Percentiles rank a stretch among this genome's conserved stretches.
These are phyloP conservation scores for Leishmania tropica DNA, from an alignment of 208 protist genomes.

Conservation along the genomic window DNA sequence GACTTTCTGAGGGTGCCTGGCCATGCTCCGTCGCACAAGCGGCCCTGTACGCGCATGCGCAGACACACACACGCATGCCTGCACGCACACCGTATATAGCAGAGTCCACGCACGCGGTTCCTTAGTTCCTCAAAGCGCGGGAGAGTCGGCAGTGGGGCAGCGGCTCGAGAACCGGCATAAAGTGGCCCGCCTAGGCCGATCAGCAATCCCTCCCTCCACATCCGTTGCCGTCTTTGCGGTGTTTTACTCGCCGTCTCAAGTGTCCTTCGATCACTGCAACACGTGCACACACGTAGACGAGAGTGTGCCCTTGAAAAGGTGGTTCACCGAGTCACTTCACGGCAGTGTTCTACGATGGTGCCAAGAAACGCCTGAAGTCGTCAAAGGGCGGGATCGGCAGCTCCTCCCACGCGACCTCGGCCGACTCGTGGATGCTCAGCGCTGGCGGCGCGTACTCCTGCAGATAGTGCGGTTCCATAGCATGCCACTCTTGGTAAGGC, in stretches of 20 bases:
- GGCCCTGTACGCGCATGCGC: neutral
- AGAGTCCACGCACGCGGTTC: neutral
- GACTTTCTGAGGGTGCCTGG: neutral
- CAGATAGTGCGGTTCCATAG: conserved; percentile 30
- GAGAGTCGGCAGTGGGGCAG: neutral
- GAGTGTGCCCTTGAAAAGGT: neutral
- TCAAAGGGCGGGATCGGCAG: conserved; percentile 25
- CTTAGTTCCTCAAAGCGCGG: neutral
- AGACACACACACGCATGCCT: neutral
- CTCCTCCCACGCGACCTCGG: conserved; percentile 43
- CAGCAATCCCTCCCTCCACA: accelerated
- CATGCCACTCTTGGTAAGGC: conserved; percentile 69
- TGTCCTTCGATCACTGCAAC: neutral
- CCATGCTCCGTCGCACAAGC: neutral
- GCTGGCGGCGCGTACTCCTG: conserved; percentile 65
- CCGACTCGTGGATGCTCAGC: conserved; percentile 16
- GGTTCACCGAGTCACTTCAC: neutral
- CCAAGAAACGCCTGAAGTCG: conserved; percentile 30
- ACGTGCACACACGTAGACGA: neutral
- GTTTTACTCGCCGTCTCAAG: neutral
- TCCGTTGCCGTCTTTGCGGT: neutral
- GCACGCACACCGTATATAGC: neutral
- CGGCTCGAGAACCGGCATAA: neutral
- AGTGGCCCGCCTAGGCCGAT: neutral
- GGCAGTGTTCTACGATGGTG: neutral